A percentile compares a stretch with the other conserved stretches of the same genome.
Conservation (phyloP, 2,329 filamentous ascomycete species). For the Eurotiales sp. region DNA sequence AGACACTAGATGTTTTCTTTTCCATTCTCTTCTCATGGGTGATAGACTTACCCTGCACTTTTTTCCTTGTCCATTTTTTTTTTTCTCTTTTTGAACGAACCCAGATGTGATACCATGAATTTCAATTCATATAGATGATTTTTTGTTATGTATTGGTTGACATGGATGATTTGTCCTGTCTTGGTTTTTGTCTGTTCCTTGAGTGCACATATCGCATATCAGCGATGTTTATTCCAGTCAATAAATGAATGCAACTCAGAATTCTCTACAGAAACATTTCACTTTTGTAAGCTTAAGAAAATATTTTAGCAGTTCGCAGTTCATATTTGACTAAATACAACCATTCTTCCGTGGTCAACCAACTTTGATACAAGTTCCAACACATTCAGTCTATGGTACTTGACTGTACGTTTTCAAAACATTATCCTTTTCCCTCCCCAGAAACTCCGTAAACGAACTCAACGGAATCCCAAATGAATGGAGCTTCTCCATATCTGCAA, state of each 20-base stretch:
- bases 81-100: background rate
- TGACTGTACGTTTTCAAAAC: slow-evolving; percentile 19
- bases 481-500: slow-evolving; percentile 31
- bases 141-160: background rate
- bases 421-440: slow-evolving; percentile 37
- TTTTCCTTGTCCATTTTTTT: background rate
- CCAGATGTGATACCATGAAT: background rate
- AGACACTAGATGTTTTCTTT: background rate
- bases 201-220: too few species aligned
- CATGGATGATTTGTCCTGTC: too few species aligned
- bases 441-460: slow-evolving; percentile 43
- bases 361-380: background rate
- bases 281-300: too few species aligned
- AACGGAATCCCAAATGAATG: slow-evolving; percentile 40
- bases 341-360: too few species aligned
- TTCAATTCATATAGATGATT: background rate
- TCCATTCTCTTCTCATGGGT: background rate
- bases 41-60: background rate
- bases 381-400: background rate
- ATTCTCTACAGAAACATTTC: too few species aligned
- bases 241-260: too few species aligned
- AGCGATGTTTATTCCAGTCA: too few species aligned
- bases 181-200: too few species aligned
- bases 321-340: too few species aligned
- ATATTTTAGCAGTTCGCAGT: too few species aligned